Base-by-base conservation (phyloP, 2,329 filamentous ascomycete genomes). In the Aspergillus awamori region DNA sequence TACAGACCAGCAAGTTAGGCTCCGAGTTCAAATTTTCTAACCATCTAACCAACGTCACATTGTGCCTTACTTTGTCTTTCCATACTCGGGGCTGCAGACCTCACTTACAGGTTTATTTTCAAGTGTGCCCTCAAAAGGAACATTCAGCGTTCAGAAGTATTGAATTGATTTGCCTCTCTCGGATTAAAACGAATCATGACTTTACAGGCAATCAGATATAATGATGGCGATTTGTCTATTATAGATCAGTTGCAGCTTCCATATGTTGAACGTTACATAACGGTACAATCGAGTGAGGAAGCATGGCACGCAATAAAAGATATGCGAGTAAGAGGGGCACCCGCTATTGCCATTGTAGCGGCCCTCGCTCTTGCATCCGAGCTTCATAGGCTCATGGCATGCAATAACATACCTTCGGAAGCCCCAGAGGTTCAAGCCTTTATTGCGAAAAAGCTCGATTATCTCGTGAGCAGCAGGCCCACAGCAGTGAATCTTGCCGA, bases 291-390 rank as follows among this genome's bases (percentile, higher is more conserved):
- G 38, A 80, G 81, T 53, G 80, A 85, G 69, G 86, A 88, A 76
- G 87, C 83, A 60, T 88, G 86, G 86, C 82, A 86, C 72, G 86
- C 86, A 5, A 89, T 89, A 72, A 87, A 85, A 69, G 82, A 86
- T 53, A 89, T 89, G 87, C 84, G 85, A 66, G 81, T 83, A 15
- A 82, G 87, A 56, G 90, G 92, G 43, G 95, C 95, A 5, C 95
- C 95, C 0, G 95, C 95, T 49, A 99, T 99, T 75, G 95, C 95
- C 48, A 98, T 99, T 66, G 95, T 99, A n/a, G 95, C 95, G 22
- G 91, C 91, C 20, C 85, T 99, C 36, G 89, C 91, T 2, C 85
- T 97, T 38, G 93, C 93, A 1, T 91, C 97, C 8, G 94, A 98
- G 76, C 79, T 98, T 8, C 81, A 87, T 54, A 84, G 70, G 61